Conservation (phyloP, 176 grass and related monocot genomes). For the Tillandsia fasciculata region DNA sequence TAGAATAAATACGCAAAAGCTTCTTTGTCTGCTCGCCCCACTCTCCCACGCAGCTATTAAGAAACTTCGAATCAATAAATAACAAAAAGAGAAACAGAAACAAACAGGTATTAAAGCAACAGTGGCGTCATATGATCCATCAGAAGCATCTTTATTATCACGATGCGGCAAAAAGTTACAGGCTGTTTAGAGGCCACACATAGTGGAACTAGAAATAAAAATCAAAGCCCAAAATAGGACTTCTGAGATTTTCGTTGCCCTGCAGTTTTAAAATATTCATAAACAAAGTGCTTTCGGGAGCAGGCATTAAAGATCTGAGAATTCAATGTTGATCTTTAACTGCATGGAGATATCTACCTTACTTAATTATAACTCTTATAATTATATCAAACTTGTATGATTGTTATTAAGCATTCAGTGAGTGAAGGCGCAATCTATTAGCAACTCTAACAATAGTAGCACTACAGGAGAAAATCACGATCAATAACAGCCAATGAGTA, state of each 20-base stretch:
- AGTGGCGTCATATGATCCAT: background rate
- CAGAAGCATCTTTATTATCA: background rate
- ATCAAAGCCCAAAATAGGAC: background rate
- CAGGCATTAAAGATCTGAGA: too few relatives aligned
- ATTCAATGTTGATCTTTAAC: too few relatives aligned
- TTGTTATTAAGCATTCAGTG: background rate
- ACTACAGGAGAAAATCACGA: background rate
- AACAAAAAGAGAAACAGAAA: conserved; percentile 2
- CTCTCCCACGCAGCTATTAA: conserved; percentile 77
- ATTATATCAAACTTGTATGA: background rate
- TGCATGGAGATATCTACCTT: too few relatives aligned
- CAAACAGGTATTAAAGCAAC: background rate
- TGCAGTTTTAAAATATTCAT: too few relatives aligned
- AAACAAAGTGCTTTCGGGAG: too few relatives aligned
- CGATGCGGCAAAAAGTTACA: background rate
- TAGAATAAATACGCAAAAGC: conserved; percentile 79
- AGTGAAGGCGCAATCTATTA: background rate
- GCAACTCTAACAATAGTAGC: background rate
- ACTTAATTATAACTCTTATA: background rate
- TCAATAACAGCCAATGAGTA: too few relatives aligned
- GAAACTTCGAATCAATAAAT: conserved; percentile 20
- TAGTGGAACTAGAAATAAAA: background rate
- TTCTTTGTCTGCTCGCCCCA: conserved; percentile 87
- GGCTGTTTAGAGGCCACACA: background rate
- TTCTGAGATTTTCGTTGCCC: too few relatives aligned